Conservation (phyloP, 192 early-diverging fungal species). For the Coemansia sp. region DNA sequence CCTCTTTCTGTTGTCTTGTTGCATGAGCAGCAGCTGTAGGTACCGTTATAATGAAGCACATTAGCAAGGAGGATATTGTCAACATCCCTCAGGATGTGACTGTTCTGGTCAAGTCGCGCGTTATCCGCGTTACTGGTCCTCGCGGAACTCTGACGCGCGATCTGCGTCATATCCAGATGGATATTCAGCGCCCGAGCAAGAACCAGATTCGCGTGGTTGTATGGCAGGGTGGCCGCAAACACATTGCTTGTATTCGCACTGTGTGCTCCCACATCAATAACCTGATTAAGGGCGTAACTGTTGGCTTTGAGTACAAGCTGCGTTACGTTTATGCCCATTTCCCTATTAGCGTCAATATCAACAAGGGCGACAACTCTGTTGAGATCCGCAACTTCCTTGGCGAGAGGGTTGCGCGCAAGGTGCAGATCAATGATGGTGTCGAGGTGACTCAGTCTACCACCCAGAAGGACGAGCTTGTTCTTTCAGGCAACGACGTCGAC, state of each 20-base stretch:
- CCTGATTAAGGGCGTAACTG: conserved; percentile 97
- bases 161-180: conserved; percentile 92
- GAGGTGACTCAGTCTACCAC: conserved; percentile 69
- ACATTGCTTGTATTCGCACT: conserved; percentile 97
- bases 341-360: conserved; percentile 95
- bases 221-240: conserved; percentile 95
- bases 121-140: conserved; percentile 84
- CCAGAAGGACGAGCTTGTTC: conserved; percentile 93
- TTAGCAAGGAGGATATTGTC: conserved; percentile 85
- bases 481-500: conserved; percentile 92
- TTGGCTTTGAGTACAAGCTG: conserved; percentile 99
- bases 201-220: conserved; percentile 83
- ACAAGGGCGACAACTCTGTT: conserved; percentile 68
- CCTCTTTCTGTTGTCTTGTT: too few relatives aligned
- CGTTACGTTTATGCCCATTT: conserved; percentile 99
- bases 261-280: conserved; percentile 93
- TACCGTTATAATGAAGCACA: conserved; percentile 76
- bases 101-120: conserved; percentile 85
- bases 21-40: conserved; percentile 1
- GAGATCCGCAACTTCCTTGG: conserved; percentile 99
- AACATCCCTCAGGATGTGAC: conserved; percentile 86
- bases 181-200: conserved; percentile 70
- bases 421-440: conserved; percentile 86
- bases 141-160: conserved; percentile 86
- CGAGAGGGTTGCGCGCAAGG: conserved; percentile 86